phyloP scores from a whole-genome alignment of 2,329 filamentous ascomycete genomes.

The Cercospora citrullina region DNA sequence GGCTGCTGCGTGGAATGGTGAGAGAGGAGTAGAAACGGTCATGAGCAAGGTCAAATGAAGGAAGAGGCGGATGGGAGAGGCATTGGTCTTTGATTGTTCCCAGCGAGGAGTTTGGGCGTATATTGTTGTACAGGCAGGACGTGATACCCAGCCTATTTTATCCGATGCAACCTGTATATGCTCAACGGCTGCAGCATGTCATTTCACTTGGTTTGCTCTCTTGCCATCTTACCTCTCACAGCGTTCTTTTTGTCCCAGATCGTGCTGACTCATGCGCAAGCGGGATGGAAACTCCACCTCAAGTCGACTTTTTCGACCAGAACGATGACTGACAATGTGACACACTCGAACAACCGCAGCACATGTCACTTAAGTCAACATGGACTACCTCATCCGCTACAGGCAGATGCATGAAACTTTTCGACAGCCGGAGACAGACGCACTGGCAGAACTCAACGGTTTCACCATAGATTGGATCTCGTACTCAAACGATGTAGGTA shows the following conservation, averaged over 20 bases:
- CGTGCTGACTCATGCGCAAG: constrained; percentile 1
- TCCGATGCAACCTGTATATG: constrained; percentile 49
- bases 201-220: neutral
- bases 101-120: constrained; percentile 27
- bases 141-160: constrained; percentile 29
- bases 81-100: neutral
- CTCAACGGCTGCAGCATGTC: neutral
- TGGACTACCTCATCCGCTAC: constrained; percentile 86
- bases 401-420: constrained; percentile 91
- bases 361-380: constrained; percentile 28
- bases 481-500: constrained; percentile 71
- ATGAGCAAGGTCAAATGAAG: constrained; percentile 73
- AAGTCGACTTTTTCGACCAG: neutral
- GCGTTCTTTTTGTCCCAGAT: neutral
- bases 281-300: neutral
- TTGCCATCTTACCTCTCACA: neutral
- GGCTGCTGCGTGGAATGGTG: constrained; percentile 81
- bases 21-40: constrained; percentile 82
- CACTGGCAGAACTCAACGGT: constrained; percentile 69
- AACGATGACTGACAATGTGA: neutral
- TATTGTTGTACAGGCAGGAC: constrained; percentile 28
- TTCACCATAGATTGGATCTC: constrained; percentile 70
- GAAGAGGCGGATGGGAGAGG: neutral
- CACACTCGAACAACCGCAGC: neutral
- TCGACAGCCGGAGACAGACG: constrained; percentile 76